Base-by-base conservation (phyloP, 139 green algal genomes). In the Coccomyxa sp. region DNA sequence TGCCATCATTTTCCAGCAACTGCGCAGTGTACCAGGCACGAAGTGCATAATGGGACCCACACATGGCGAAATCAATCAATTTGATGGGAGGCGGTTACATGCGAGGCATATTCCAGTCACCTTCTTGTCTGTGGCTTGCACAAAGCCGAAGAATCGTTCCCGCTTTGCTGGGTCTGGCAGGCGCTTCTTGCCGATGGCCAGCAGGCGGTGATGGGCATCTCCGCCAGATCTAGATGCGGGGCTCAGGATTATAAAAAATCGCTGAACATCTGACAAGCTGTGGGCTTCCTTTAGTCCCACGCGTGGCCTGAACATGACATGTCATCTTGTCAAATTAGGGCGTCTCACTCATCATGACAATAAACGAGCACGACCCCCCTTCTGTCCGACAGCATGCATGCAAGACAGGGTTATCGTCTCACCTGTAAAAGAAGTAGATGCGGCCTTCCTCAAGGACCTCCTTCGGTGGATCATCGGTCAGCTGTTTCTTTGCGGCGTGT, bases 171-270 rank as follows among this genome's bases (percentile, higher is more conserved):
- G 28, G 15, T 58, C 15, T 57, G 58, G 77, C 38, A 81, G 27
- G 14, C 18, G 77, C 77, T 81, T 81, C 10, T 81, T 81, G 77
- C 77, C 77, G 38, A 81, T 30, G 27, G 77, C 77, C 13, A 66
- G 14, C 27, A 81, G n/a, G 38, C 77, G 77, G 15, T 14, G 16
- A 27, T 28, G 58, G 14, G 38, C 77, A 23, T 81, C 77, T 45
- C 67, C 67, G 38, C 77, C 14, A 16, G 77, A 81, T 12, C 77
- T 21, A 16, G 77, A 81, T 12, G 77, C 67, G 77, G 77, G 38
- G 77, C 38, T 31, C 77, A 81, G 32, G 77, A 81, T 67, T 3
- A 81, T 67, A 32, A 67, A 67, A 23, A 81, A 81, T 13, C 77
- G 63, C 63, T 71, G 63, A 21, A 71, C 63, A 28, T 71, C 63